These are phyloP conservation scores for Malus fusca DNA, from an alignment of 306 rosid species.

Conservation along the genomic window DNA sequence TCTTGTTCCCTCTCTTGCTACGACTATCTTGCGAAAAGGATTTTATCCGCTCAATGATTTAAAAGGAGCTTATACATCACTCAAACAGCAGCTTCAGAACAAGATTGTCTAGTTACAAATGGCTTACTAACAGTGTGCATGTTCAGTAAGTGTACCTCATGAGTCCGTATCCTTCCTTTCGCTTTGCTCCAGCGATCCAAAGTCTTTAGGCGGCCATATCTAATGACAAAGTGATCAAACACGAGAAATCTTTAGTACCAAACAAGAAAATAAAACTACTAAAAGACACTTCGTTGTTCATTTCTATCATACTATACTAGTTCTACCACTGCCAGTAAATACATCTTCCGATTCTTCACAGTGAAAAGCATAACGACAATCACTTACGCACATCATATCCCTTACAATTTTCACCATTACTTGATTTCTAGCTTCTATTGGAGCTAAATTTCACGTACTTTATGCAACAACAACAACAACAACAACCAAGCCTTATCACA, in stretches of 20 bases:
- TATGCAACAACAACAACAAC: too few relatives aligned
- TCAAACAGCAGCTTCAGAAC: background rate
- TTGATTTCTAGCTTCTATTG: background rate
- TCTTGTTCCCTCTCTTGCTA: background rate
- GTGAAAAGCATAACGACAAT: background rate
- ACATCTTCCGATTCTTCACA: background rate
- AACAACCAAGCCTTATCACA: too few relatives aligned
- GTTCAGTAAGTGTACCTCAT: conserved; percentile 24
- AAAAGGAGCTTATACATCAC: background rate
- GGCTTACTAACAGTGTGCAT: background rate
- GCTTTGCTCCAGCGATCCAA: conserved; percentile 49
- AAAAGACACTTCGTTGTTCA: background rate
- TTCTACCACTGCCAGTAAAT: too few relatives aligned
- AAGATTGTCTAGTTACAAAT: background rate
- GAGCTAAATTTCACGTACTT: background rate
- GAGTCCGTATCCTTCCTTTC: conserved; percentile 20
- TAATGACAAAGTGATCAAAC: conserved; percentile 12
- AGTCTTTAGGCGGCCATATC: conserved; percentile 51
- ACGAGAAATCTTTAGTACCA: background rate
- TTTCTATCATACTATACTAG: background rate
- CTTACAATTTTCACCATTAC: background rate
- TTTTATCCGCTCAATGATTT: background rate
- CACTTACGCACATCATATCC: background rate
- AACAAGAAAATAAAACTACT: background rate
- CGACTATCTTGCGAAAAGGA: background rate